Percentiles rank a stretch among this genome's conserved stretches.
These are phyloP conservation scores for Mycena venus DNA, from an alignment of 768 basidiomycete species.

Conservation along the genomic window DNA sequence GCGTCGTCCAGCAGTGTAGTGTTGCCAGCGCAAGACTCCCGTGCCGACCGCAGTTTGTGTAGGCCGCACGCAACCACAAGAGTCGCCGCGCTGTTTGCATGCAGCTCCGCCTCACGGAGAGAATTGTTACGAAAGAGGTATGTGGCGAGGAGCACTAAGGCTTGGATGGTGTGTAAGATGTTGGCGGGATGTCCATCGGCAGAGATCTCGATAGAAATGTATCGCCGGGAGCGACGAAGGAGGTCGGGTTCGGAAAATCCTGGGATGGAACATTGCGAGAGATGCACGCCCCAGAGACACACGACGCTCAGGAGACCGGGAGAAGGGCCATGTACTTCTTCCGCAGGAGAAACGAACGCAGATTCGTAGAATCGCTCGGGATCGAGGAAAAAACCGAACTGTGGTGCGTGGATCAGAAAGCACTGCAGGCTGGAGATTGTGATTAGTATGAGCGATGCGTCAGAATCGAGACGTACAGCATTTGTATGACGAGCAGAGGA, in stretches of 20 bases:
- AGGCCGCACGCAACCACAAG: not conserved
- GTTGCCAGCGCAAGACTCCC: not conserved
- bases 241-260: not conserved
- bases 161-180: not conserved
- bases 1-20: not conserved
- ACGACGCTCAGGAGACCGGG: not conserved
- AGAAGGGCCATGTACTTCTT: not conserved
- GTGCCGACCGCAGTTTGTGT: not conserved
- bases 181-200: not conserved
- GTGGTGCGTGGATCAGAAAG: not conserved
- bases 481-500: too few species aligned
- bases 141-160: not conserved
- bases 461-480: too few species aligned
- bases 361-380: not conserved
- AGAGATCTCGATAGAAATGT: not conserved
- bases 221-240: not conserved
- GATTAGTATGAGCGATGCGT: too few species aligned
- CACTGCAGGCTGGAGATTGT: too few species aligned
- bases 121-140: not conserved
- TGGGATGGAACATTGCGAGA: not conserved
- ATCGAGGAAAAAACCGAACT: not conserved
- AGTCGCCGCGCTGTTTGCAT: not conserved
- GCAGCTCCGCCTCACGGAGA: not conserved
- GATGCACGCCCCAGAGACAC: not conserved
- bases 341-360: not conserved